Evolutionary conservation across 2,329 filamentous ascomycete species (phyloP).

Genomic region (Lachnum nothofagi): DNA sequence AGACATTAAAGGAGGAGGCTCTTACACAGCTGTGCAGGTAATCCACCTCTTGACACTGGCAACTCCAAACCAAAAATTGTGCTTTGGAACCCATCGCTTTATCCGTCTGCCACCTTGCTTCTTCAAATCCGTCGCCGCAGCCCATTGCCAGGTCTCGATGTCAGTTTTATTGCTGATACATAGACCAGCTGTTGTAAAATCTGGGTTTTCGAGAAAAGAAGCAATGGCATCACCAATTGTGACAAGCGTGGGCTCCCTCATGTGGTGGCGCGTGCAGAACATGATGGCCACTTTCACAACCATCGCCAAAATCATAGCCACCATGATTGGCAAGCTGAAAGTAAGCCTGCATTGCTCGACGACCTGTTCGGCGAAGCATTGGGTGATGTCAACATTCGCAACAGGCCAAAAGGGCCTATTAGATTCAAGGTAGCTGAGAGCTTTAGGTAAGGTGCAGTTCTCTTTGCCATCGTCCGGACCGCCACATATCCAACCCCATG

Average conservation of each 20-base stretch:
- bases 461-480: neutral
- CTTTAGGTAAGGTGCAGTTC: conserved; percentile 1
- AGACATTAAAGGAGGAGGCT: too few species aligned
- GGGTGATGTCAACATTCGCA: neutral
- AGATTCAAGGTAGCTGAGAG: neutral
- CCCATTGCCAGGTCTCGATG: conserved; percentile 3
- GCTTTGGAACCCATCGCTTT: conserved; percentile 5
- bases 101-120: neutral
- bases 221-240: conserved; percentile 34
- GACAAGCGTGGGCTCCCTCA: conserved; percentile 19
- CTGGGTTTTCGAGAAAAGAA: conserved; percentile 32
- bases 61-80: conserved; percentile 13
- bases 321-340: conserved; percentile 13
- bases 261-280: conserved; percentile 6
- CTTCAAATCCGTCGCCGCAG: neutral
- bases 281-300: conserved; percentile 2
- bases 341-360: conserved; percentile 5
- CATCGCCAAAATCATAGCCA: conserved; percentile 8
- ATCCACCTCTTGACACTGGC: conserved; percentile 14
- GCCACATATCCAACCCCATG: conserved; percentile 9
- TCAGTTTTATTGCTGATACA: conserved; percentile 24
- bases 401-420: neutral
- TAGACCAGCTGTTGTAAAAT: conserved; percentile 24
- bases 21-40: conserved; percentile 14
- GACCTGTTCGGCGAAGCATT: conserved; percentile 7